Evolutionary conservation across 257 asterid species (phyloP), one percentile per base, ranked within the genome.

Genomic region (Coffea canephora): DNA sequence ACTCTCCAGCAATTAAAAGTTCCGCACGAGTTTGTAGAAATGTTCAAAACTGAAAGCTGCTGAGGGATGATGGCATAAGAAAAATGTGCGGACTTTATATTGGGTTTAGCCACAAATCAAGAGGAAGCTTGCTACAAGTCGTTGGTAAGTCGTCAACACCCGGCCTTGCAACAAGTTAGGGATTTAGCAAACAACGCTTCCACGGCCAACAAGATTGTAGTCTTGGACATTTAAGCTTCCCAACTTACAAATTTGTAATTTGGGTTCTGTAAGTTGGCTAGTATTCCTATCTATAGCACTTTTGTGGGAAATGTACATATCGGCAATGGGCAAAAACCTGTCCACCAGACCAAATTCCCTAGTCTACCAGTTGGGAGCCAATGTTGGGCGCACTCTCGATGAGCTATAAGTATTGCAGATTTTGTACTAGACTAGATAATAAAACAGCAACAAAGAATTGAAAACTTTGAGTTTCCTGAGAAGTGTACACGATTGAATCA

Each of bases 131-230:
- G 78, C 52, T 64, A 5, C 41, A 15, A 14, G 6, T 49, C 79
- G 16, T 67, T 80, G 83, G 27, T 9, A 3, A 61, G 27, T 4
- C 4, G 18, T 46, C 73, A 36, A 52, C 54, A 21, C 0, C 69
- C 55, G 39, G 7, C 36, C 3, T 34, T 79, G 79, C 11, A 0
- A 48, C 36, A 80, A 27, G 77, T 74, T 19, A 49, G 1, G 61
- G 49, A 65, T 14, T 31, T 21, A 2, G 79, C 61, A 3, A n/a
- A 23, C 15, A 69, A 36, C 10, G 69, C 83, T 27, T 73, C 34
- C 43, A 48, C 50, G 43, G 83, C 83, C 39, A 80, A 49, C 6
- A 80, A 50, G 69, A 39, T 80, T 75, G 79, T 61, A 15, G 69
- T 65, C 41, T 43, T 73, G 69, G n/a, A 36, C 39, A 25, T 62